Conservation (phyloP, 2,329 filamentous ascomycete species). For the Torrubiella hemipterigena region DNA sequence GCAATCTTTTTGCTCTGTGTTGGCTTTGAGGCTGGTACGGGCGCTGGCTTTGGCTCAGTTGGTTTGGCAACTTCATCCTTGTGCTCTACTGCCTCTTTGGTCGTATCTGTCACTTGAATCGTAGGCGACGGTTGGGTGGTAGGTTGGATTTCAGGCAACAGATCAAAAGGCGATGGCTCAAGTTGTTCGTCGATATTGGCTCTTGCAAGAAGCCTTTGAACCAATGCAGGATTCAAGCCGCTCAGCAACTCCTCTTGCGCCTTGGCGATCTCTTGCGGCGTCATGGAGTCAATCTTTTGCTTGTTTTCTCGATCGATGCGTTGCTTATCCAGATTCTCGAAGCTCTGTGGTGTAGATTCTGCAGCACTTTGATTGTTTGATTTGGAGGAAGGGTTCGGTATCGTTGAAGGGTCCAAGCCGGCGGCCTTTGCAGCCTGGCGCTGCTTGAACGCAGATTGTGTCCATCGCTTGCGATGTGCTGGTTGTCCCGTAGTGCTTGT, state of each 20-base stretch:
- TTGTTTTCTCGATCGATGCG: conserved; percentile 77
- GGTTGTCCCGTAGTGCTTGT: conserved; percentile 61
- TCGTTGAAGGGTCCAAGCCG: not conserved
- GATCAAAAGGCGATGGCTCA: conserved; percentile 32
- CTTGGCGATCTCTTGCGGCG: conserved; percentile 64
- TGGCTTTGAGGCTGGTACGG: conserved; percentile 14
- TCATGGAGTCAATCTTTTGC: conserved; percentile 65
- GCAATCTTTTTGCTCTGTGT: conserved; percentile 7
- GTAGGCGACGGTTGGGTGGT: conserved; percentile 5
- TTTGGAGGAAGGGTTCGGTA: conserved; percentile 1
- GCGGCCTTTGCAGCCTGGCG: conserved; percentile 14
- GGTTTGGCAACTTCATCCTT: conserved; percentile 1
- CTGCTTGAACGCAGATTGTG: conserved; percentile 70
- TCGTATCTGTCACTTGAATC: conserved; percentile 1
- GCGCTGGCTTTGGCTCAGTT: conserved; percentile 2
- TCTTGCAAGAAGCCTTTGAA: conserved; percentile 65
- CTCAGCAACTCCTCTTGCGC: conserved; percentile 71
- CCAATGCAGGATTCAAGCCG: conserved; percentile 60
- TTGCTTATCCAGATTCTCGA: conserved; percentile 47
- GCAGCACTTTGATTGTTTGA: conserved; percentile 4
- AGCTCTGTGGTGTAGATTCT: conserved; percentile 10
- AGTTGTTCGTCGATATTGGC: conserved; percentile 59
- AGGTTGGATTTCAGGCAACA: conserved; percentile 10
- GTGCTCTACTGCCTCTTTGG: not conserved
- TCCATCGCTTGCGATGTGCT: conserved; percentile 67